A percentile compares a stretch with the other conserved stretches of the same genome.
Evolutionary conservation across 345 rosid species (phyloP).

Genomic region (Gossypium sturtianum): DNA sequence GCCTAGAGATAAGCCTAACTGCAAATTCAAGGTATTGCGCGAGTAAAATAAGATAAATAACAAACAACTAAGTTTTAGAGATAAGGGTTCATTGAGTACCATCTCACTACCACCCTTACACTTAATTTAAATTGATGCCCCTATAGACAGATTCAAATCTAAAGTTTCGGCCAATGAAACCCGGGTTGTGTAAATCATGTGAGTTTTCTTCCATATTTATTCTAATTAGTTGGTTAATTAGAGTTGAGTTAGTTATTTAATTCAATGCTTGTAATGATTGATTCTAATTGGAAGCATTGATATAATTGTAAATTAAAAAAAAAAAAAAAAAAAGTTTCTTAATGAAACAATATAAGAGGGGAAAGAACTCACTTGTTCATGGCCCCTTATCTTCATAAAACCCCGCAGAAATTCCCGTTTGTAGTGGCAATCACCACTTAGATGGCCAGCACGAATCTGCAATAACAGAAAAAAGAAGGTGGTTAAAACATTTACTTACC

Average conservation of each 20-base stretch:
- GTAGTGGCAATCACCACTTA: constrained; percentile 93
- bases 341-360: background rate
- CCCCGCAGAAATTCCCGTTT: constrained; percentile 81
- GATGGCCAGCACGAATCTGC: constrained; percentile 89
- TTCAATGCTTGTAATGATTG: too few species aligned
- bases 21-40: background rate
- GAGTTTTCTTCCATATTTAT: too few species aligned
- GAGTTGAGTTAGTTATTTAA: too few species aligned
- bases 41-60: background rate
- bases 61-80: background rate
- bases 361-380: constrained; percentile 63
- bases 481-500: constrained; percentile 1
- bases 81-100: background rate
- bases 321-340: background rate
- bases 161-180: too few species aligned
- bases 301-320: too few species aligned
- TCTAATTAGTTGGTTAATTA: too few species aligned
- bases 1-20: background rate
- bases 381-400: constrained; percentile 69
- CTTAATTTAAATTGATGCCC: background rate
- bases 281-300: too few species aligned
- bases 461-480: background rate
- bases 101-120: background rate
- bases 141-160: background rate
- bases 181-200: too few species aligned